Base-by-base conservation (phyloP, 1,284 basidiomycete species). In the Leccinum subrobustum region DNA sequence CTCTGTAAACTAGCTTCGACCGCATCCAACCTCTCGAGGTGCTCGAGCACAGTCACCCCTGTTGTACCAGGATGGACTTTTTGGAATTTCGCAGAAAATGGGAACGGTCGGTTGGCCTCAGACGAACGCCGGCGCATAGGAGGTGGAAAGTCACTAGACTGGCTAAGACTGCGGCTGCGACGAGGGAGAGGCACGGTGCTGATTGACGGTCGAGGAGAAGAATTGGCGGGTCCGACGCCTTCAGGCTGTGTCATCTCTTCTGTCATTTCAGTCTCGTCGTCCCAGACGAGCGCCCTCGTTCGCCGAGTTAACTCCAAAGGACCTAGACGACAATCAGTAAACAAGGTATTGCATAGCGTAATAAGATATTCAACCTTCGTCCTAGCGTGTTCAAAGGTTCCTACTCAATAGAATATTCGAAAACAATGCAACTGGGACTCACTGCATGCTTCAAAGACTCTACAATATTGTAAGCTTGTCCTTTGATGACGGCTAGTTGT, bases 391-490 rank as follows among this genome's bases (percentile, higher is more conserved):
- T 12, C 29, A 6, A 7, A 58, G 44, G 11, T 31, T 50, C 50
- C 52, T 33, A 29, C 2, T 68, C 51, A 64, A 42, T 35, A 31
- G 5, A n/a, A 16, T 48, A 31, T 51, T 44, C 20, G 11, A 20
- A 11, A 29, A 14, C 16, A 5, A 55, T 54, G 23, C 20, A n/a
- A 48, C 18, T 27, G 35, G 6, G 20, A 61, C 73, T 77, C 65
- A 92, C 91, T 14, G 78, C 70, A 68, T 91, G 87, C 65, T 83
- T 86, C 52, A 97, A 76, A 7, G 89, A 91, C 71, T 95, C 89
- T 1, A 96, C 83, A 35, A 96, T 87, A 67, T 95, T 95, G 83
- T 88, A 93, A 4, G 92, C 94, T 72, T 97, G 95, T 3, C 94
- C 95, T 74, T 95, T 95, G 65, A 96, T 87, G 6, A 96, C 91